phyloP scores from a whole-genome alignment of 371 early-diverging fungal genomes.

The Mortierella sp. region DNA sequence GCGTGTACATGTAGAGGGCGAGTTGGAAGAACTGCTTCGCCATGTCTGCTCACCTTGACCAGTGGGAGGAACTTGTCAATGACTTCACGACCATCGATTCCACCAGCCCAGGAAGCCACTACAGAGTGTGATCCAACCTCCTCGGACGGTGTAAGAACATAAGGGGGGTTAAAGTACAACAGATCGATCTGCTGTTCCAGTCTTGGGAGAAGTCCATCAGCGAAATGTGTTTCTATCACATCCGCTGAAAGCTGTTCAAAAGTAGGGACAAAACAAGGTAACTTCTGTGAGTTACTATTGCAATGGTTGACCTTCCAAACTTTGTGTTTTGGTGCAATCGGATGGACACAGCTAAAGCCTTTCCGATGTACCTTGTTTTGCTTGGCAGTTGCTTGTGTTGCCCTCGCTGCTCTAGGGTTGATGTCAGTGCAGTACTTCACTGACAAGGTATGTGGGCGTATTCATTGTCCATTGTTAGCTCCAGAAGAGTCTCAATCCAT shows the following conservation, averaged over 20 bases:
- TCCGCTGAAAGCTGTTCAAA: slow-evolving; percentile 62
- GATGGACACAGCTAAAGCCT: too few species aligned
- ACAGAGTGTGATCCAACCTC: slow-evolving; percentile 82
- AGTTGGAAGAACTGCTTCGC: too few species aligned
- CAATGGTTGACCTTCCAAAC: too few species aligned
- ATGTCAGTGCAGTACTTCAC: slow-evolving; percentile 85
- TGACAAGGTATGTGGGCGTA: slow-evolving; percentile 9
- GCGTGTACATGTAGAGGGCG: too few species aligned
- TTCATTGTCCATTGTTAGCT: not conserved
- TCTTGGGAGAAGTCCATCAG: slow-evolving; percentile 65
- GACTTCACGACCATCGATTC: slow-evolving; percentile 90
- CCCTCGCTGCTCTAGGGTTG: slow-evolving; percentile 77
- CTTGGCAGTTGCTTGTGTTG: slow-evolving; percentile 72
- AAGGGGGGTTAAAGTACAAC: slow-evolving; percentile 95
- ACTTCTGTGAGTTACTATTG: too few species aligned
- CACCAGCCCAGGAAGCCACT: slow-evolving; percentile 95
- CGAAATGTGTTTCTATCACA: slow-evolving; percentile 67
- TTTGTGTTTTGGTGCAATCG: too few species aligned
- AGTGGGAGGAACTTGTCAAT: slow-evolving; percentile 84
- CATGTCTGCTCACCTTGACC: slow-evolving; percentile 60
- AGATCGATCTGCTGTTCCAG: slow-evolving; percentile 74
- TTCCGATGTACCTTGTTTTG: slow-evolving; percentile 55
- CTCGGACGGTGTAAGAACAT: slow-evolving; percentile 78
- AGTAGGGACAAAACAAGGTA: too few species aligned
- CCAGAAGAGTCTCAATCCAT: not conserved